Evolutionary conservation across 2,329 filamentous ascomycete genomes (phyloP).

Genomic region (Cladosporium sp.): DNA sequence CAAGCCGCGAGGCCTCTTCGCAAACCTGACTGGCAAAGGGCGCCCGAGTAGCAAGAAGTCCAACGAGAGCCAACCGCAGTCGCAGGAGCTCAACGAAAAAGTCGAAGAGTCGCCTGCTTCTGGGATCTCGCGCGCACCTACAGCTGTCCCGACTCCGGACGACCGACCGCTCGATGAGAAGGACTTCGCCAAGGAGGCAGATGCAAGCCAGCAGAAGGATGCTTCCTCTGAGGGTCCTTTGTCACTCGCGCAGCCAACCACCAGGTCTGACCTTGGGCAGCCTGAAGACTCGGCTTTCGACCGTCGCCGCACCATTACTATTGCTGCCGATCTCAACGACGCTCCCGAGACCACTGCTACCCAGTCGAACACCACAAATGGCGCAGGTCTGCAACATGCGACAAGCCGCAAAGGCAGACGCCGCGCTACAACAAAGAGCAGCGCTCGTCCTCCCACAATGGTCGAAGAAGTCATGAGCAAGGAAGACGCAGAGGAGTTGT

Average conservation of each 20-base stretch:
- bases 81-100: slow-evolving; percentile 32
- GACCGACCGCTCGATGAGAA: slow-evolving; percentile 32
- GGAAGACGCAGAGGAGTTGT: slow-evolving; percentile 76
- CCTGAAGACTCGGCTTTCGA: slow-evolving; percentile 36
- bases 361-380: slow-evolving; percentile 22
- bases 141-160: slow-evolving; percentile 32
- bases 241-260: slow-evolving; percentile 27
- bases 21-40: slow-evolving; percentile 35
- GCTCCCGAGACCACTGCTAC: slow-evolving; percentile 35
- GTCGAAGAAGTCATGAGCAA: slow-evolving; percentile 74
- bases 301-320: slow-evolving; percentile 35
- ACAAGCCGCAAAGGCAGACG: slow-evolving; percentile 61
- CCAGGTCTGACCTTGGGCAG: slow-evolving; percentile 21
- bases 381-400: slow-evolving; percentile 23
- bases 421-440: slow-evolving; percentile 69
- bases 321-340: slow-evolving; percentile 19
- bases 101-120: slow-evolving; percentile 26
- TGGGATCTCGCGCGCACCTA: slow-evolving; percentile 29
- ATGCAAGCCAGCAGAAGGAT: slow-evolving; percentile 20
- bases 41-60: slow-evolving; percentile 34
- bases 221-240: background rate
- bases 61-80: slow-evolving; percentile 22
- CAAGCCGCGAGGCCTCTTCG: slow-evolving; percentile 30
- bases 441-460: slow-evolving; percentile 59
- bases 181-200: slow-evolving; percentile 23